phyloP scores from a whole-genome alignment of 257 asterid genomes.

The Solanum okadae region DNA sequence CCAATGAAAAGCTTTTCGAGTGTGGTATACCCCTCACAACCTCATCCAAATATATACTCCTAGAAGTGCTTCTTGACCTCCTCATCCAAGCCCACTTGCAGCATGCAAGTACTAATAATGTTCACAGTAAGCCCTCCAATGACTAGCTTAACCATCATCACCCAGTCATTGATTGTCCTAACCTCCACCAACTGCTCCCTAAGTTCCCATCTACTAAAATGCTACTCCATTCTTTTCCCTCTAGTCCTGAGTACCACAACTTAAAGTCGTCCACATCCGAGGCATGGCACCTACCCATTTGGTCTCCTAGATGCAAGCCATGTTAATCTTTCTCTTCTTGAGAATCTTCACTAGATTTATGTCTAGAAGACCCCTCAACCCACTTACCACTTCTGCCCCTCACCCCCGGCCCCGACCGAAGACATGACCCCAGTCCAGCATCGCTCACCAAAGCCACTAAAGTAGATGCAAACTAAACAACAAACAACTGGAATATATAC shows the following conservation, averaged over 20 bases:
- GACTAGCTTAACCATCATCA: not conserved
- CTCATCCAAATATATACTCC: not conserved
- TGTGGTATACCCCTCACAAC: not conserved
- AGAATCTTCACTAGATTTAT: not conserved
- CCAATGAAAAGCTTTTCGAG: not conserved
- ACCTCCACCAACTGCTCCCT: not conserved
- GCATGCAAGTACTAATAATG: not conserved
- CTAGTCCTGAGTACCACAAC: not conserved
- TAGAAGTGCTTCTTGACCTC: not conserved
- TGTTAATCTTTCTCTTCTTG: not conserved
- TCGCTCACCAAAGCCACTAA: not conserved
- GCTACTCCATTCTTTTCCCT: not conserved
- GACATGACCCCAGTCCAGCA: not conserved
- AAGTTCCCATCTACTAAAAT: not conserved
- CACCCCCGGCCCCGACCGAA: not conserved
- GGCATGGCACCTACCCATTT: not conserved
- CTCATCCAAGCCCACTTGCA: not conserved
- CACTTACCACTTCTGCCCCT: not conserved
- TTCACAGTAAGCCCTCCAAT: not conserved
- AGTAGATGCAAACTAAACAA: not conserved
- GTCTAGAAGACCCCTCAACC: not conserved
- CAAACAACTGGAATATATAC: not conserved
- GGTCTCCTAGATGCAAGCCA: not conserved
- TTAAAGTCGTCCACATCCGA: not conserved
- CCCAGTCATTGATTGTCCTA: not conserved